Evolutionary conservation across 768 basidiomycete species (phyloP).

Genomic region (Russula sp.): DNA sequence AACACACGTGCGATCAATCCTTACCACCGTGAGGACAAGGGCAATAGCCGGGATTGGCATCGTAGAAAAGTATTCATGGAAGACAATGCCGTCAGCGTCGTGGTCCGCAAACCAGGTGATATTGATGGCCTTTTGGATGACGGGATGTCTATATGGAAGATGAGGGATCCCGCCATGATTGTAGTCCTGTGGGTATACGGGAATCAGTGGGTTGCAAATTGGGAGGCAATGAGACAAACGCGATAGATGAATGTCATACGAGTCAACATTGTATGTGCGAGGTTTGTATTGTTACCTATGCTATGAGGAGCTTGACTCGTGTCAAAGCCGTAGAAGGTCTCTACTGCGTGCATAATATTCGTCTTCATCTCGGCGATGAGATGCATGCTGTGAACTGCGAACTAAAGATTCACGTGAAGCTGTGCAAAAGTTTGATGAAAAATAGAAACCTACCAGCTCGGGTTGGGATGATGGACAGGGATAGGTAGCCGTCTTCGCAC

Average conservation of each 20-base stretch:
- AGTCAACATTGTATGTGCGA: not conserved
- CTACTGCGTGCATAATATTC: not conserved
- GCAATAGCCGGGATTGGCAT: conserved; percentile 2
- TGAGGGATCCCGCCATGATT: not conserved
- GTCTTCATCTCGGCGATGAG: not conserved
- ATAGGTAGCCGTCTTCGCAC: no score
- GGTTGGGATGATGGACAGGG: no score
- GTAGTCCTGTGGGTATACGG: not conserved
- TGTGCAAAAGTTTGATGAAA: not conserved
- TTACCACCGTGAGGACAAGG: conserved; percentile 11
- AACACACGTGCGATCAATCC: not conserved
- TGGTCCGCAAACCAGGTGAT: conserved; percentile 3
- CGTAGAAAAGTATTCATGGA: not conserved
- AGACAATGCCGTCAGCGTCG: not conserved
- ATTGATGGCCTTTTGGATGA: conserved; percentile 12
- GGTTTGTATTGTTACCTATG: not conserved
- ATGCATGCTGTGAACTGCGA: not conserved
- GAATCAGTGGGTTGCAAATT: not conserved
- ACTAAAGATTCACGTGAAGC: not conserved
- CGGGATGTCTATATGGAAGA: conserved; percentile 7
- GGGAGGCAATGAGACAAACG: not conserved
- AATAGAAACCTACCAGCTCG: no score
- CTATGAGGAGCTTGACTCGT: conserved; percentile 3
- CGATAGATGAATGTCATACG: conserved; percentile 2
- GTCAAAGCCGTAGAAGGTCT: conserved; percentile 4